Conservation (phyloP, 495 filamentous ascomycete genomes). For the Trichoderma virens region DNA sequence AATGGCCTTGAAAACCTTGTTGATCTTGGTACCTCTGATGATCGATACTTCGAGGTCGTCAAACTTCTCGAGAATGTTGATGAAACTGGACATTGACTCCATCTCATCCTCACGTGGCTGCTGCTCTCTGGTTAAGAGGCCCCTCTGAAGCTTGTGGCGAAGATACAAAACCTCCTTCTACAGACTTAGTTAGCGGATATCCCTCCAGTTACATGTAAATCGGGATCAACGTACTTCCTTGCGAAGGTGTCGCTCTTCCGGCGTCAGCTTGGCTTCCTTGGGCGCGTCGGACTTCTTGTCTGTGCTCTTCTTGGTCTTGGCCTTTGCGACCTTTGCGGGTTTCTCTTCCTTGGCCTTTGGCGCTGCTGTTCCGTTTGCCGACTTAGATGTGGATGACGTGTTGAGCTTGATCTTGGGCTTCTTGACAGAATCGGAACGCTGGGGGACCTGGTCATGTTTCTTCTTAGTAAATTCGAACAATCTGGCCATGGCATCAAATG, state of each 20-base stretch:
- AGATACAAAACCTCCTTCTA: slow-evolving; percentile 70
- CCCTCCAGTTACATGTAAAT: no score
- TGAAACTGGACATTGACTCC: slow-evolving; percentile 69
- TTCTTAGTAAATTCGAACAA: neutral
- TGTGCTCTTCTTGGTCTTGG: slow-evolving; percentile 60
- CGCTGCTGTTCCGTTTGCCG: slow-evolving; percentile 41
- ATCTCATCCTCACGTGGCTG: slow-evolving; percentile 85
- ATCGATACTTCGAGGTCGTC: slow-evolving; percentile 76
- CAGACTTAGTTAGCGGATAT: slow-evolving; percentile 18
- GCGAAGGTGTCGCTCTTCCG: slow-evolving; percentile 37
- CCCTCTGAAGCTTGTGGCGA: slow-evolving; percentile 85
- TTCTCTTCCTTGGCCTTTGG: slow-evolving; percentile 44
- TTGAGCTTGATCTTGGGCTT: slow-evolving; percentile 58
- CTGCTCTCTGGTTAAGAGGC: slow-evolving; percentile 72
- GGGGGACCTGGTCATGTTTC: slow-evolving; percentile 43
- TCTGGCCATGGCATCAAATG: slow-evolving; percentile 1
- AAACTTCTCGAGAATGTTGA: slow-evolving; percentile 70
- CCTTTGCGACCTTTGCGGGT: slow-evolving; percentile 45
- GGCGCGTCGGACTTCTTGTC: slow-evolving; percentile 49
- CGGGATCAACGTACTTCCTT: slow-evolving; percentile 48
- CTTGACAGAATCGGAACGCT: slow-evolving; percentile 59
- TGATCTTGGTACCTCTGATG: slow-evolving; percentile 80
- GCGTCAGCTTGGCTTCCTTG: slow-evolving; percentile 43
- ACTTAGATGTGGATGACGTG: slow-evolving; percentile 43
- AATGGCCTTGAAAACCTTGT: slow-evolving; percentile 89